Percentiles rank a stretch among this genome's conserved stretches.
Conservation (phyloP, 1,284 basidiomycete species). For the Pyrrhoderma lamaoense region DNA sequence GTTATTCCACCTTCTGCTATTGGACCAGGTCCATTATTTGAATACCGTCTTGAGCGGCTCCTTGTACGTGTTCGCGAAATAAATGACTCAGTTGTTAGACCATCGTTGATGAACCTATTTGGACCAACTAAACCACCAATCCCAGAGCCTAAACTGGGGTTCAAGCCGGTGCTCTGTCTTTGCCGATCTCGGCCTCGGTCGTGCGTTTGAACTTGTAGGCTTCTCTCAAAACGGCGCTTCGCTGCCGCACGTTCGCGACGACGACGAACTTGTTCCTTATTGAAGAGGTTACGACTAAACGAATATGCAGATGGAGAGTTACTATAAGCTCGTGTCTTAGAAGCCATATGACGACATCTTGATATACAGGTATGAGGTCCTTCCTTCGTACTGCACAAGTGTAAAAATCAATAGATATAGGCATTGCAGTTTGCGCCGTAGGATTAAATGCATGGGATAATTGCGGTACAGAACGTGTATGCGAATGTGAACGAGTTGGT, state of each 20-base stretch:
- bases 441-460: constrained; percentile 3
- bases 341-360: constrained; percentile 89
- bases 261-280: constrained; percentile 63
- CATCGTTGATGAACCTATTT: background rate
- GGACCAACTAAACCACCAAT: background rate
- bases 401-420: constrained; percentile 49
- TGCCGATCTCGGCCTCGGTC: constrained; percentile 11
- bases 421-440: background rate
- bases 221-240: constrained; percentile 19
- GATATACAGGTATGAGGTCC: constrained; percentile 63
- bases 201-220: background rate
- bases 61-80: constrained; percentile 5
- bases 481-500: background rate
- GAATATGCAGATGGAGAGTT: constrained; percentile 80
- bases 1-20: constrained; percentile 7
- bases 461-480: background rate
- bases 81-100: constrained; percentile 6
- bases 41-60: constrained; percentile 8
- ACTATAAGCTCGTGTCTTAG: constrained; percentile 80
- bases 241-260: constrained; percentile 32
- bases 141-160: background rate
- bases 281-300: constrained; percentile 72
- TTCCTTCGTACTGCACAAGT: constrained; percentile 64
- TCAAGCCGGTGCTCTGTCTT: background rate
- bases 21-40: background rate